Conservation (phyloP, 2,329 filamentous ascomycete species). For the Passalora sequoiae region DNA sequence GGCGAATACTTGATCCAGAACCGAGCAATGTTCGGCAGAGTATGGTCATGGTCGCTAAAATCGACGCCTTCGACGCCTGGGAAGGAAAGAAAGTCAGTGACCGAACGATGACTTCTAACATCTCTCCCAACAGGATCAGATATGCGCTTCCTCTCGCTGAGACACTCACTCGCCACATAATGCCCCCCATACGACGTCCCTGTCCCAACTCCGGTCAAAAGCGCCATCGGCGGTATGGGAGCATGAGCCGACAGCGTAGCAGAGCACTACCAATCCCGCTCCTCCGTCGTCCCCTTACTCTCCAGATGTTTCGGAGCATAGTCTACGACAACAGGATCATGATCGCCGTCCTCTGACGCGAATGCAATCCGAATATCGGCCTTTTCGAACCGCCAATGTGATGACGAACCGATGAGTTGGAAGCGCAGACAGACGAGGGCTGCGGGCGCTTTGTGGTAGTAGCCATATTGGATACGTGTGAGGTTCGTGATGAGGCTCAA, state of each 20-base stretch:
- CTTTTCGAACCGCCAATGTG: constrained; percentile 11
- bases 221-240: neutral
- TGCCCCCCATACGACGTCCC: constrained; percentile 1
- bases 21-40: constrained; percentile 3
- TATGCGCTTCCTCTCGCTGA: no score
- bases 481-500: constrained; percentile 13
- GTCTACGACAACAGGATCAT: constrained; percentile 10
- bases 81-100: constrained; percentile 1
- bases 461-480: constrained; percentile 13
- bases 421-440: constrained; percentile 14
- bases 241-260: constrained; percentile 10
- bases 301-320: constrained; percentile 13
- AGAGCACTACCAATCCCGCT: constrained; percentile 9
- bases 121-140: no score
- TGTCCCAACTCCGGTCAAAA: constrained; percentile 2
- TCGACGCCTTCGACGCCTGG: constrained; percentile 6
- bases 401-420: constrained; percentile 7
- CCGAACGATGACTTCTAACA: no score
- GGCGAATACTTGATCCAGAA: constrained; percentile 15
- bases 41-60: constrained; percentile 6
- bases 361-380: constrained; percentile 12
- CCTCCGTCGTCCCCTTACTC: constrained; percentile 9
- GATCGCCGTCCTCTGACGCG: neutral
- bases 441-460: constrained; percentile 10
- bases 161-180: neutral